A percentile compares a stretch with the other conserved stretches of the same genome.
These are phyloP conservation scores for Austroboletus festivus DNA, from an alignment of 768 basidiomycete species.

Conservation along the genomic window DNA sequence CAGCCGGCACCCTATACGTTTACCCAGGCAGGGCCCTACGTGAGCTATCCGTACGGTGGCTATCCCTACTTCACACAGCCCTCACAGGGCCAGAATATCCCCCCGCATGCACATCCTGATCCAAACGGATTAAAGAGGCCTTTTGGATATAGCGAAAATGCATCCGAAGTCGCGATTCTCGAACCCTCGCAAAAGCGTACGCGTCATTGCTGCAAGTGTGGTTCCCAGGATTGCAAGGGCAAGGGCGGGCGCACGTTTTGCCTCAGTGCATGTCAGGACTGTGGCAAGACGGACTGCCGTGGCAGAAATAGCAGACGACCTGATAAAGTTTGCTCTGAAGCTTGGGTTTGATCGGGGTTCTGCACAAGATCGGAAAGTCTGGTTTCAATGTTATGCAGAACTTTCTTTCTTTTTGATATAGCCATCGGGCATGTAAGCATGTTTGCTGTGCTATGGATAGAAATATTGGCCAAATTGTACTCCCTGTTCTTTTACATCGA, in stretches of 20 bases:
- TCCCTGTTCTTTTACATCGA: not conserved
- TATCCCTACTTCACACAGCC: conserved; percentile 33
- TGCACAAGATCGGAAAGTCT: not conserved
- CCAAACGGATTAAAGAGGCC: conserved; percentile 29
- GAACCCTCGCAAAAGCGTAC: conserved; percentile 54
- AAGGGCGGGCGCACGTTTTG: conserved; percentile 78
- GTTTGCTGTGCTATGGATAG: conserved; percentile 4
- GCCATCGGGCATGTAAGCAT: conserved; percentile 12
- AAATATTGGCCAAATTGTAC: conserved; percentile 8
- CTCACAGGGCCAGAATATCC: conserved; percentile 19
- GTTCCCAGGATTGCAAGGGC: conserved; percentile 77
- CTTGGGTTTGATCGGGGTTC: conserved; percentile 33
- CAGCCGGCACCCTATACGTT: conserved; percentile 32
- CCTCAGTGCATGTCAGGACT: conserved; percentile 73
- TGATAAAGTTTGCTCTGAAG: conserved; percentile 68
- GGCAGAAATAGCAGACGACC: conserved; percentile 77
- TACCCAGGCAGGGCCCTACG: conserved; percentile 30
- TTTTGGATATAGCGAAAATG: conserved; percentile 25
- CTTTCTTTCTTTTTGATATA: not conserved
- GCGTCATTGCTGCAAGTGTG: conserved; percentile 82
- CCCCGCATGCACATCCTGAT: conserved; percentile 27
- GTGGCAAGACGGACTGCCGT: conserved; percentile 74
- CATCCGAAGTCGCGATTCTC: conserved; percentile 27
- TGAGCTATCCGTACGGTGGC: conserved; percentile 35
- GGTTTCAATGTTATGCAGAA: not conserved